Base-by-base conservation (phyloP, 495 filamentous ascomycete species). In the Podospora didyma region DNA sequence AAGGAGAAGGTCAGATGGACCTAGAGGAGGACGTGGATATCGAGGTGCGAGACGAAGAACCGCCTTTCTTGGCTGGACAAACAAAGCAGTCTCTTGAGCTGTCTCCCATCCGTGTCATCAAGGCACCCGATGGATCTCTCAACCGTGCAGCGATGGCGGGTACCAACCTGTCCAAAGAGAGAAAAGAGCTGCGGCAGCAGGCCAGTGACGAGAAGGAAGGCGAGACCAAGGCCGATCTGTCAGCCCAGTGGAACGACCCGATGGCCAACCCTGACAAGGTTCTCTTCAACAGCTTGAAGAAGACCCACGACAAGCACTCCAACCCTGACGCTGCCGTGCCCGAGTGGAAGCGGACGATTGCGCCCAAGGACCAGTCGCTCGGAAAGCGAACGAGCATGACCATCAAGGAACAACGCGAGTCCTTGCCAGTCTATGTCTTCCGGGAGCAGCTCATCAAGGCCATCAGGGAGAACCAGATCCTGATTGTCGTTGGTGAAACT, bases 11-110 rank as follows among this genome's bases (percentile, higher is more conserved):
- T 12, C 84, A 87, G 19, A 91, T 97, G 70, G 93, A 97, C 68
- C 83, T 97, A 57, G 94, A 98, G 73, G 91, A 97, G 73, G 94
- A 98, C 69, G 81, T 97, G 9, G 94, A 98, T 70, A 98, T 98
- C 60, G 94, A 98, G 70, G 88, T 98, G 46, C 81, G 85, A 64
- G 95, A 97, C 58, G 95, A 97, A 63, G 94, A 98, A 62, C 94
- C 94, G 14, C 95, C 95, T 0, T 98, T 98, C 79, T 72, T 98
- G 44, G 89, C 90, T 9, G 94, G 94, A 1, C 95, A 97, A 73
- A 98, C 94, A 2, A 96, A 96, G 64, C 92, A 96, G 69, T 93
- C 89, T 19, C 79, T 97, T 10, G 95, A 97, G 66, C 73, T 98
- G 10, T 96, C 92, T 7, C 94, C 94, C 2, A 97, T 98, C 58